Evolutionary conservation across 2,329 filamentous ascomycete species (phyloP).

Genomic region (Bipolaris gigantea): DNA sequence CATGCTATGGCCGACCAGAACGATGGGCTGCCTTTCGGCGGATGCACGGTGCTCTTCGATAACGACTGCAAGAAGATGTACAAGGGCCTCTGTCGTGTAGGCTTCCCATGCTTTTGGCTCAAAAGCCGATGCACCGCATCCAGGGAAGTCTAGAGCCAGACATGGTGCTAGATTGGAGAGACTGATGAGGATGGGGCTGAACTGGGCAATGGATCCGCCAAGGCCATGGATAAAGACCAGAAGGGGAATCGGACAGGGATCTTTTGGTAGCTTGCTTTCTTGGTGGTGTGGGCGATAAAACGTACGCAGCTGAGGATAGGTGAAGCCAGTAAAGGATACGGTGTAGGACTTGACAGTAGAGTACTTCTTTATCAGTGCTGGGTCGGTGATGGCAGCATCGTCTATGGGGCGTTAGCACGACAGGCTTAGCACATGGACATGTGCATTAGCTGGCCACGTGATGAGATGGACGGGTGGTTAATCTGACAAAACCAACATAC

Average conservation of each 20-base stretch:
- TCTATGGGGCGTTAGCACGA: slow-evolving; percentile 19
- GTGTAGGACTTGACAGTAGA: slow-evolving; percentile 71
- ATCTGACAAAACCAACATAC: slow-evolving; percentile 27
- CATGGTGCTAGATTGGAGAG: slow-evolving; percentile 82
- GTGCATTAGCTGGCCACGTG: slow-evolving; percentile 11
- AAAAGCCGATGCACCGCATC: slow-evolving; percentile 81
- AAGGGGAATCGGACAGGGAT: slow-evolving; percentile 75
- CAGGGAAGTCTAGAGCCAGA: slow-evolving; percentile 85
- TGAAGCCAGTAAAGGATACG: slow-evolving; percentile 64
- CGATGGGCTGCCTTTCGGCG: slow-evolving; percentile 67
- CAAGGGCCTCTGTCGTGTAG: slow-evolving; percentile 75
- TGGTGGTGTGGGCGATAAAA: slow-evolving; percentile 85
- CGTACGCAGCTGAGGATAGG: slow-evolving; percentile 75
- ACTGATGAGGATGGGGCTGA: slow-evolving; percentile 77
- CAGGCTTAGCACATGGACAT: neutral
- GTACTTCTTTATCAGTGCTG: slow-evolving; percentile 76
- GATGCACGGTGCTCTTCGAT: slow-evolving; percentile 74
- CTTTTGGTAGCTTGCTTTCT: slow-evolving; percentile 73
- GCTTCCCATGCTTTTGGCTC: slow-evolving; percentile 71
- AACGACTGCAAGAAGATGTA: slow-evolving; percentile 71
- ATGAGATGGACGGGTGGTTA: slow-evolving; percentile 7
- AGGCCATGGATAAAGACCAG: slow-evolving; percentile 91
- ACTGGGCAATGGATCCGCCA: slow-evolving; percentile 89
- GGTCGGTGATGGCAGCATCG: slow-evolving; percentile 65
- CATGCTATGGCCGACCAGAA: slow-evolving; percentile 88